Evolutionary conservation across 2,329 filamentous ascomycete species (phyloP).

Genomic region (Xylariaceae sp.): DNA sequence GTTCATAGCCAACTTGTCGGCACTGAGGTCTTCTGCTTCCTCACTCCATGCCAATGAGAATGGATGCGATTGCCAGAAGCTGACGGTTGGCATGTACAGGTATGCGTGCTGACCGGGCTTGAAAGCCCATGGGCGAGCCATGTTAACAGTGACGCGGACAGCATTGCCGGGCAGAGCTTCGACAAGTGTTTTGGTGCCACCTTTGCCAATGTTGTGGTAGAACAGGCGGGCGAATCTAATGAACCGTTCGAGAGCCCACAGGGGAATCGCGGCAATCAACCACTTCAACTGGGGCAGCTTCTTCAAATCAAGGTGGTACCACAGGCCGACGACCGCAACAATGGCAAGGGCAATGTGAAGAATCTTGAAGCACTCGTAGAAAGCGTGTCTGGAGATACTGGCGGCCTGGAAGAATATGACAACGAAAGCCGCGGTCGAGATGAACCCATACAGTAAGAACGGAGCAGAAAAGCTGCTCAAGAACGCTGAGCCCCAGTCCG

Average conservation of each 20-base stretch:
- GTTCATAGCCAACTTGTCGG: constrained; percentile 56
- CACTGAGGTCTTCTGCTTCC: constrained; percentile 49
- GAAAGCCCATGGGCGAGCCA: constrained; percentile 75
- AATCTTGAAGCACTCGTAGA: constrained; percentile 74
- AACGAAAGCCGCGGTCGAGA: constrained; percentile 58
- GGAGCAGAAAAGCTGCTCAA: constrained; percentile 32
- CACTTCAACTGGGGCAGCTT: constrained; percentile 54
- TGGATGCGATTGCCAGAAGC: constrained; percentile 71
- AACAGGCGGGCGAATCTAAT: constrained; percentile 56
- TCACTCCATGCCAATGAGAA: constrained; percentile 79
- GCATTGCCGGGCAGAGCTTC: constrained; percentile 75
- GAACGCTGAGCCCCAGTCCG: constrained; percentile 48
- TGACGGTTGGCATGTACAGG: constrained; percentile 70
- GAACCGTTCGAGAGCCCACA: constrained; percentile 64
- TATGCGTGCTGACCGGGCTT: constrained; percentile 74
- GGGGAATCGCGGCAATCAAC: constrained; percentile 56
- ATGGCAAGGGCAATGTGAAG: constrained; percentile 64
- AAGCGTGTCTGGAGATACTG: constrained; percentile 70
- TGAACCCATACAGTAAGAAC: constrained; percentile 59
- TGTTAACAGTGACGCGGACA: constrained; percentile 66
- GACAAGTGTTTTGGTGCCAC: constrained; percentile 65
- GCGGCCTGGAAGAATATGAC: constrained; percentile 64
- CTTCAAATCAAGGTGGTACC: constrained; percentile 60
- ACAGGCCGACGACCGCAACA: constrained; percentile 58
- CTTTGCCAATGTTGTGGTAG: constrained; percentile 63